Percentiles rank a stretch among this genome's conserved stretches.
Conservation (phyloP, 257 asterid genomes). For the Pogostemon cablin region DNA sequence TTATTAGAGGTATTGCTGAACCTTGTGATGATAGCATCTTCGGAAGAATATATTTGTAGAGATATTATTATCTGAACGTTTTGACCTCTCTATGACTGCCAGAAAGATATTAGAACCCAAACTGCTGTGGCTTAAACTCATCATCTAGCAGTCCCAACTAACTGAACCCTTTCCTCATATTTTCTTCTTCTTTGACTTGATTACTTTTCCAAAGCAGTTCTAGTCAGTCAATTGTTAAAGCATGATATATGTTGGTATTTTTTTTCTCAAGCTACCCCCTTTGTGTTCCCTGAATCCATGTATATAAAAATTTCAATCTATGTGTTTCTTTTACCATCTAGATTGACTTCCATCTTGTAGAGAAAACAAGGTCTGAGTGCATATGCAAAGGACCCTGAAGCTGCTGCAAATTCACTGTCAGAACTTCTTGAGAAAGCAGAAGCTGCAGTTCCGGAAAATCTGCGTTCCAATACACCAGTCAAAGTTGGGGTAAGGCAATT, state of each 20-base stretch:
- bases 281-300: conserved; percentile 8
- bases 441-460: conserved; percentile 61
- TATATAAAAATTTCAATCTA: background rate
- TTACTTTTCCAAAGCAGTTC: background rate
- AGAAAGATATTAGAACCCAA: conserved; percentile 9
- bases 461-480: conserved; percentile 57
- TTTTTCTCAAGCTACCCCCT: conserved; percentile 3
- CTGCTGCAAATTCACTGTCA: conserved; percentile 67
- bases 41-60: conserved; percentile 2
- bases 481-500: conserved; percentile 71
- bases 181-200: background rate
- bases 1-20: background rate
- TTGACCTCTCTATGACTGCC: conserved; percentile 10
- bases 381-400: conserved; percentile 59
- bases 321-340: conserved; percentile 24
- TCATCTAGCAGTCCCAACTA: background rate
- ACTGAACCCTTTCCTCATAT: conserved; percentile 1
- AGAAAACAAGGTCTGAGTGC: conserved; percentile 74
- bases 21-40: background rate
- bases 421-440: conserved; percentile 65
- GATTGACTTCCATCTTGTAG: conserved; percentile 46
- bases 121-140: background rate
- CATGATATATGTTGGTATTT: conserved; percentile 19
- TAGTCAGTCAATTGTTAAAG: conserved; percentile 19
- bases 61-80: background rate